These are phyloP conservation scores for Acanthochlamys bracteata DNA, from an alignment of 106 monocot species.

Conservation along the genomic window DNA sequence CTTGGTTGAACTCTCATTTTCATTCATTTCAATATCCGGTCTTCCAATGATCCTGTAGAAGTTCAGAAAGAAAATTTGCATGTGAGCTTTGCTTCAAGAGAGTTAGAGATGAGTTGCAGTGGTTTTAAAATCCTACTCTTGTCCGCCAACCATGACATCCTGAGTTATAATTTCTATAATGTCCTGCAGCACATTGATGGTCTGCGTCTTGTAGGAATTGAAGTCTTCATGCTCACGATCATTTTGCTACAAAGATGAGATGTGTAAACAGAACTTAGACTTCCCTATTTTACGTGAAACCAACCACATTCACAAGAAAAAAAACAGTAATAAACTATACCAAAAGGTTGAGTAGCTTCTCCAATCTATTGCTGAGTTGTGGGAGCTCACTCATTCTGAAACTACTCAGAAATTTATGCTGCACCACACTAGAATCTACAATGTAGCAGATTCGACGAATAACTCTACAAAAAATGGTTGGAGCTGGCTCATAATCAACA, in stretches of 20 bases:
- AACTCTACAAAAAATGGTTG: slow-evolving; percentile 33
- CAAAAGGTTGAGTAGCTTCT: slow-evolving; percentile 80
- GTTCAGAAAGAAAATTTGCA: background rate
- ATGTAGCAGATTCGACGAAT: slow-evolving; percentile 79
- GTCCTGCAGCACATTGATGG: slow-evolving; percentile 89
- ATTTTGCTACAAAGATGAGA: slow-evolving; percentile 40
- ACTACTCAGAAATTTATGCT: slow-evolving; percentile 73
- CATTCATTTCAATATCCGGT: too few relatives aligned
- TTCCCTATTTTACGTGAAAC: too few relatives aligned
- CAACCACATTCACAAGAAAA: background rate
- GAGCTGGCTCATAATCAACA: too few relatives aligned
- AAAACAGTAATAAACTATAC: slow-evolving; percentile 37
- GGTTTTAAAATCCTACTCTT: too few relatives aligned
- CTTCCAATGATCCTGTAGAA: too few relatives aligned
- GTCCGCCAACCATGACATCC: slow-evolving; percentile 99
- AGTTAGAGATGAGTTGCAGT: slow-evolving; percentile 72
- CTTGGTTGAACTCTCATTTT: too few relatives aligned
- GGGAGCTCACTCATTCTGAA: slow-evolving; percentile 88
- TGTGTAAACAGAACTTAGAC: background rate
- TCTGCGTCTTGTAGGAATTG: too few relatives aligned
- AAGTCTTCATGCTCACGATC: slow-evolving; percentile 74
- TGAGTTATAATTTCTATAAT: slow-evolving; percentile 98
- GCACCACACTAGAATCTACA: slow-evolving; percentile 71
- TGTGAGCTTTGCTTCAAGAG: background rate
- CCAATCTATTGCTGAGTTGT: slow-evolving; percentile 71